A percentile compares a stretch with the other conserved stretches of the same genome.
These are phyloP conservation scores for Hypoxylon subgilvum DNA, from an alignment of 495 filamentous ascomycete species.

Conservation along the genomic window DNA sequence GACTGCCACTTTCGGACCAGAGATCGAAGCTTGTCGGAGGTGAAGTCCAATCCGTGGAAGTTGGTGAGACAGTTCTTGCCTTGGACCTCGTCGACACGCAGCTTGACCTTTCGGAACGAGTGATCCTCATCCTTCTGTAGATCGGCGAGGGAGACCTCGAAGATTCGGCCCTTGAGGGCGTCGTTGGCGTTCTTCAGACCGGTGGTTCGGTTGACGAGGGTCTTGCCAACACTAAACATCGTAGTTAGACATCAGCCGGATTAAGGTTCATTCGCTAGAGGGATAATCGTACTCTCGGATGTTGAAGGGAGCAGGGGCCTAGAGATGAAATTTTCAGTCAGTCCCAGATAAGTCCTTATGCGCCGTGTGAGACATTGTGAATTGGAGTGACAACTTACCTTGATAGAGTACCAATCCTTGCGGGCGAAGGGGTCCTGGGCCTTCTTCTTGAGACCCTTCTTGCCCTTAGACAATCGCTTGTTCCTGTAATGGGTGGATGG, in stretches of 20 bases:
- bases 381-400: constrained; percentile 62
- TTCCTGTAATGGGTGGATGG: constrained; percentile 75
- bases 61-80: constrained; percentile 99
- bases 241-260: constrained; percentile 40
- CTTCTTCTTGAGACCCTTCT: constrained; percentile 99
- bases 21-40: constrained; percentile 98
- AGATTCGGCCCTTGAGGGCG: constrained; percentile 95
- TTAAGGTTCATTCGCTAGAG: neutral
- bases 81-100: constrained; percentile 97
- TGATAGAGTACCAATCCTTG: constrained; percentile 98
- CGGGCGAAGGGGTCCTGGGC: constrained; percentile 94
- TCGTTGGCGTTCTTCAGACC: constrained; percentile 99
- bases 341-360: constrained; percentile 11
- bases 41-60: constrained; percentile 99
- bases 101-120: constrained; percentile 98
- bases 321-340: constrained; percentile 27
- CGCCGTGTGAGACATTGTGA: neutral
- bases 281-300: constrained; percentile 82
- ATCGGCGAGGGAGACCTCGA: constrained; percentile 98
- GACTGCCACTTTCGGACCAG: constrained; percentile 99
- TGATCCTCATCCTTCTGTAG: constrained; percentile 99
- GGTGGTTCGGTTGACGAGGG: constrained; percentile 97
- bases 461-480: constrained; percentile 99
- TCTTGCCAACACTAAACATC: constrained; percentile 87
- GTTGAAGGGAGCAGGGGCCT: constrained; percentile 96